Percentiles rank a stretch among this genome's conserved stretches.
Conservation (phyloP, 2,329 filamentous ascomycete species). For the Dichotomopilus funicola region DNA sequence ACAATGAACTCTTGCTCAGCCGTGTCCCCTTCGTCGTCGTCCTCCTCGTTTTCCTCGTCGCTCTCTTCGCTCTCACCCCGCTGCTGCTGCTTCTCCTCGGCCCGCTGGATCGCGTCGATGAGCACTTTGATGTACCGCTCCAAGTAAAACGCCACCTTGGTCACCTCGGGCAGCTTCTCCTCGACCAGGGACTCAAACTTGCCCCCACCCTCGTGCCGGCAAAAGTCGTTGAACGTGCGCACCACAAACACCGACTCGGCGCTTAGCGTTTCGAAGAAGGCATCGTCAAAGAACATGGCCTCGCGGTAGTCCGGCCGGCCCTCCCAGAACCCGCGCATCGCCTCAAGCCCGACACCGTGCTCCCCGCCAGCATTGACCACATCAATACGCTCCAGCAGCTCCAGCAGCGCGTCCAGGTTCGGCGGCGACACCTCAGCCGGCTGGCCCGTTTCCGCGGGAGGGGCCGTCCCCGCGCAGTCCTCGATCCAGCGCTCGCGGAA, state of each 20-base stretch:
- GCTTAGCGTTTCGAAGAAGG: conserved; percentile 73
- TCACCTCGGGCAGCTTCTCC: conserved; percentile 93
- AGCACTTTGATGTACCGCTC: conserved; percentile 70
- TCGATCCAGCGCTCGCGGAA: conserved; percentile 98
- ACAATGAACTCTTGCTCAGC: conserved; percentile 93
- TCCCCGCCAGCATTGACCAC: conserved; percentile 85
- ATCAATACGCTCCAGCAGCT: conserved; percentile 89
- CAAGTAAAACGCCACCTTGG: conserved; percentile 79
- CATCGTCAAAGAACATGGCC: conserved; percentile 62
- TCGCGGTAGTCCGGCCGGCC: conserved; percentile 78
- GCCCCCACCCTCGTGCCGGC: conserved; percentile 64
- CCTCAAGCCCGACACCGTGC: conserved; percentile 83
- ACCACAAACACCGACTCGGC: conserved; percentile 86
- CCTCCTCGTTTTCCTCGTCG: conserved; percentile 46
- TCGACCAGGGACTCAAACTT: conserved; percentile 73
- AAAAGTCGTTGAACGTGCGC: conserved; percentile 91
- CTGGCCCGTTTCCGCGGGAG: conserved; percentile 52
- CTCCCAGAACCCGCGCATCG: conserved; percentile 96
- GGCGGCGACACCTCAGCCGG: conserved; percentile 53
- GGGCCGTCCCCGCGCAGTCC: conserved; percentile 69
- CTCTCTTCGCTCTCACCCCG: conserved; percentile 71
- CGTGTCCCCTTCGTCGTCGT: conserved; percentile 71
- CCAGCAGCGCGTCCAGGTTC: conserved; percentile 75
- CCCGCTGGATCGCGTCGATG: conserved; percentile 55
- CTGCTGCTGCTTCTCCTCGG: conserved; percentile 50